These are phyloP conservation scores for Periconia sp. DNA, from an alignment of 2,329 filamentous ascomycete species.

Conservation along the genomic window DNA sequence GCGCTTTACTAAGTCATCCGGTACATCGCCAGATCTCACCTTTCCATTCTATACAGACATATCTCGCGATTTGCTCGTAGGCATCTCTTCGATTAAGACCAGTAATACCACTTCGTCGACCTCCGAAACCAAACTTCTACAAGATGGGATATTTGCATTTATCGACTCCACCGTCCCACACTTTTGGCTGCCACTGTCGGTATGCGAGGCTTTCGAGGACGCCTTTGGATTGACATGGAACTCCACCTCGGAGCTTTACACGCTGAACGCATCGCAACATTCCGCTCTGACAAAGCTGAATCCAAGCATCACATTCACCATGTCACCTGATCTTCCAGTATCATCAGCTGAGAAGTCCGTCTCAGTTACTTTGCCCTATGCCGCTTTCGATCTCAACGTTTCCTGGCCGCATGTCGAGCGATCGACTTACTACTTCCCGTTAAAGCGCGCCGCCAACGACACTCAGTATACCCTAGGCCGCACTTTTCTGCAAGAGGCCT, in stretches of 20 bases:
- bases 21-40: slow-evolving; percentile 18
- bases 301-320: slow-evolving; percentile 35
- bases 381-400: slow-evolving; percentile 36
- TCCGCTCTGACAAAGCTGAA: slow-evolving; percentile 27
- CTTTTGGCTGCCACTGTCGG: slow-evolving; percentile 39
- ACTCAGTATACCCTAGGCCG: slow-evolving; percentile 42
- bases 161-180: slow-evolving; percentile 59
- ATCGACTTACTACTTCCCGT: slow-evolving; percentile 23
- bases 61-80: slow-evolving; percentile 19
- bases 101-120: slow-evolving; percentile 34
- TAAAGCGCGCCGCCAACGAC: slow-evolving; percentile 18
- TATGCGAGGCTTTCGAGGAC: slow-evolving; percentile 39
- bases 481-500: slow-evolving; percentile 36
- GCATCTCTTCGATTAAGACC: slow-evolving; percentile 20
- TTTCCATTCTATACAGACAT: slow-evolving; percentile 25
- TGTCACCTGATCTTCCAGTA: slow-evolving; percentile 18
- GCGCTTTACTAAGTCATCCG: slow-evolving; percentile 31
- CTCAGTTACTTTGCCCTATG: slow-evolving; percentile 39
- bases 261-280: slow-evolving; percentile 34
- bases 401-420: slow-evolving; percentile 51
- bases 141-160: slow-evolving; percentile 48
- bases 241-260: slow-evolving; percentile 30
- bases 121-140: slow-evolving; percentile 18
- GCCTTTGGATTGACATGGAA: slow-evolving; percentile 42
- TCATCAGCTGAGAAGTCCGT: slow-evolving; percentile 14